Percentiles rank a stretch among this genome's conserved stretches.
Evolutionary conservation across 1,284 basidiomycete genomes (phyloP).

Genomic region (Xerocomus amazonicus): DNA sequence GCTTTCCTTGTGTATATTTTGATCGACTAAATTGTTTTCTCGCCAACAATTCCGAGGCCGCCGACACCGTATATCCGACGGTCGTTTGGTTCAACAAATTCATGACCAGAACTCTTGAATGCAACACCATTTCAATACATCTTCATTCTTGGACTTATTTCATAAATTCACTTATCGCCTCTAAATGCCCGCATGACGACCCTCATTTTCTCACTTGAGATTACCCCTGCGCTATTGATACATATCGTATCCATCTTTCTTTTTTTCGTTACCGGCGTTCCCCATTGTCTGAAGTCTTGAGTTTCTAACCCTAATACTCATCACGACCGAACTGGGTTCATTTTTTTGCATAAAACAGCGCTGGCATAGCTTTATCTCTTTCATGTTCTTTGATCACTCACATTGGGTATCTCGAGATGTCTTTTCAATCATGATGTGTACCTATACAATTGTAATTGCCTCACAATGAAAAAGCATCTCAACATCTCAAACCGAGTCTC

Average conservation of each 20-base stretch:
- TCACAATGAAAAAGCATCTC: not conserved
- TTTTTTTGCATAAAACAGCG: slow-evolving; percentile 4
- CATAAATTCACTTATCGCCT: not conserved
- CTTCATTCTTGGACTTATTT: not conserved
- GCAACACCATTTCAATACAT: not conserved
- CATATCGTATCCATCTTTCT: not conserved
- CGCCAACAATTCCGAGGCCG: not conserved
- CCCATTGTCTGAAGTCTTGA: not conserved
- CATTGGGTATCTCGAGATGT: not conserved
- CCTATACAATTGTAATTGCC: not conserved
- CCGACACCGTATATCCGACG: not conserved
- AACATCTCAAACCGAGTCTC: not conserved
- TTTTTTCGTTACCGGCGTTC: not conserved
- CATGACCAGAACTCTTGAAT: not conserved
- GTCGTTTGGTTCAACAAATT: not conserved
- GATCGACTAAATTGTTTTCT: slow-evolving; percentile 10
- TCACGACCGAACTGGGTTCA: slow-evolving; percentile 6
- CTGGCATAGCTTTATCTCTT: slow-evolving; percentile 3
- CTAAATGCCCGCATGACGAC: not conserved
- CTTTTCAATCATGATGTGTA: not conserved
- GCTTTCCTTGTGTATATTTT: slow-evolving; percentile 27
- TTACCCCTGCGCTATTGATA: no score
- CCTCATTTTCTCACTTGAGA: no score
- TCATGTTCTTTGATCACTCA: not conserved
- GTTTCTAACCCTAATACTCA: not conserved